Percentiles rank a stretch among this genome's conserved stretches.
Evolutionary conservation across 352 stramenopile species (phyloP).

Genomic region (Pythium rhizo-oryzae): DNA sequence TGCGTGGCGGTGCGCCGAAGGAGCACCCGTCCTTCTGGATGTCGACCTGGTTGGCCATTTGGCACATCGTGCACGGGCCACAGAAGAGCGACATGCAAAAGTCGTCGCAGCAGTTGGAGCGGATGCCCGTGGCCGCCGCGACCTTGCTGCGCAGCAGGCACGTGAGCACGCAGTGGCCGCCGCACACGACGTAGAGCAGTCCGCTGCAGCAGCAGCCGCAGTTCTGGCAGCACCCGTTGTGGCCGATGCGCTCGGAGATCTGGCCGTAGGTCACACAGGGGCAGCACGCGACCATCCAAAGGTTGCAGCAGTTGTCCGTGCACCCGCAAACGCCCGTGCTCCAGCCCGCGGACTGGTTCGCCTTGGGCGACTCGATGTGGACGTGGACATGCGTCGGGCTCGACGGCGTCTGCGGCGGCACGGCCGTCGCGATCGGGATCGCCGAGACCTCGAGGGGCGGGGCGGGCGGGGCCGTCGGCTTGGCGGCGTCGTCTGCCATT

Average conservation of each 20-base stretch:
- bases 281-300: conserved; percentile 22
- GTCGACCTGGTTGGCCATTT: conserved; percentile 28
- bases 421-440: conserved; percentile 3
- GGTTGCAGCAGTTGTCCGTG: conserved; percentile 22
- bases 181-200: not conserved
- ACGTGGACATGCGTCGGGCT: conserved; percentile 11
- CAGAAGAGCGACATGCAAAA: conserved; percentile 16
- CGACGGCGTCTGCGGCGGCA: not conserved
- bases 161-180: conserved; percentile 5
- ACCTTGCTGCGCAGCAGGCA: conserved; percentile 23
- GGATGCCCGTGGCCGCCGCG: conserved; percentile 5
- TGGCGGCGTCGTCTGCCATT: not conserved
- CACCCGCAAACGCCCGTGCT: conserved; percentile 20
- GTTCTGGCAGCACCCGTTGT: conserved; percentile 18
- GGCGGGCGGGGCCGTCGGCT: not conserved
- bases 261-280: conserved; percentile 27
- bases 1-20: conserved; percentile 10
- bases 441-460: not conserved
- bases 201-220: conserved; percentile 9
- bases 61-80: conserved; percentile 19
- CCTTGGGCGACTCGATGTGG: conserved; percentile 4
- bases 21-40: conserved; percentile 25
- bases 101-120: conserved; percentile 11
- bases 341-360: conserved; percentile 10
- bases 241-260: conserved; percentile 17